These are phyloP conservation scores for Colletotrichum lupini DNA, from an alignment of 2,329 filamentous ascomycete species.

Conservation along the genomic window DNA sequence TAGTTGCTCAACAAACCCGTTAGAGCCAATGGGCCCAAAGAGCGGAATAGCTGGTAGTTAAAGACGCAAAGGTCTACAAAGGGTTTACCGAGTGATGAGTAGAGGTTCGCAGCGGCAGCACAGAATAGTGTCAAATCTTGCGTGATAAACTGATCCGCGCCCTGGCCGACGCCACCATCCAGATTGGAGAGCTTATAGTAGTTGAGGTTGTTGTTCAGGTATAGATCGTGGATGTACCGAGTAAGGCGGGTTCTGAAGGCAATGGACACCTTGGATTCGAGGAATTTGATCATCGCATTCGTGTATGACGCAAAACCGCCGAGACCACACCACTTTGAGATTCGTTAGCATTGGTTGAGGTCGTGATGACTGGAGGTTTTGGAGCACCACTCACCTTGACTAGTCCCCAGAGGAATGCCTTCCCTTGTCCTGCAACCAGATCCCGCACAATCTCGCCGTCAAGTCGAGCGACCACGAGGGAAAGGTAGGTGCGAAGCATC, in stretches of 20 bases:
- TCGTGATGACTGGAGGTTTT: not conserved
- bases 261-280: slow-evolving; percentile 98
- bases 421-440: slow-evolving; percentile 93
- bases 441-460: slow-evolving; percentile 98
- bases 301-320: slow-evolving; percentile 95
- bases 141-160: slow-evolving; percentile 96
- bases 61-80: slow-evolving; percentile 98
- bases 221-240: slow-evolving; percentile 96
- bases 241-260: slow-evolving; percentile 96
- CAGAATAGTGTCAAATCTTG: slow-evolving; percentile 97
- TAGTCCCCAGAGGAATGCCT: slow-evolving; percentile 87
- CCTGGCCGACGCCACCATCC: slow-evolving; percentile 91
- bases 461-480: slow-evolving; percentile 88
- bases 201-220: slow-evolving; percentile 92
- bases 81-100: slow-evolving; percentile 97
- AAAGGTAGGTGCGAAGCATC: slow-evolving; percentile 92
- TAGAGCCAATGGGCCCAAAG: slow-evolving; percentile 87
- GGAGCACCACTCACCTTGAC: slow-evolving; percentile 66
- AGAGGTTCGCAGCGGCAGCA: slow-evolving; percentile 88
- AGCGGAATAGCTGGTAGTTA: slow-evolving; percentile 96
- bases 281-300: slow-evolving; percentile 98
- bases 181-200: slow-evolving; percentile 96
- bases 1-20: slow-evolving; percentile 92
- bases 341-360: slow-evolving; percentile 27
- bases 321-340: slow-evolving; percentile 83